These are phyloP conservation scores for Eudorina sp. DNA, from an alignment of 139 green algal genomes.

Conservation along the genomic window DNA sequence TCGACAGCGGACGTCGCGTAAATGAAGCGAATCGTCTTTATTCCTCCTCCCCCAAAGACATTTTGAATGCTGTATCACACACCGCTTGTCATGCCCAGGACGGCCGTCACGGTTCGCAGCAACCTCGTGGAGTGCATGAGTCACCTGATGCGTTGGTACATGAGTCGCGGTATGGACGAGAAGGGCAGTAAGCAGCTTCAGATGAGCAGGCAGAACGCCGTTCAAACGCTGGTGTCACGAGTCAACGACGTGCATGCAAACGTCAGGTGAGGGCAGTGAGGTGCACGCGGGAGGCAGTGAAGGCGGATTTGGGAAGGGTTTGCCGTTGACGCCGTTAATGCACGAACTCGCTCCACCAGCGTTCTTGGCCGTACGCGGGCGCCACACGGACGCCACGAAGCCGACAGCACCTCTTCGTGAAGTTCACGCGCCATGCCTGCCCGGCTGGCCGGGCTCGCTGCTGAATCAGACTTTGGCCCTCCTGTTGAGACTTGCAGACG, in stretches of 20 bases:
- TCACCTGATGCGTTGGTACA: neutral
- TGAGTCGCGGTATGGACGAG: neutral
- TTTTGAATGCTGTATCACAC: too few species aligned
- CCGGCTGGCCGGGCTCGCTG: too few species aligned
- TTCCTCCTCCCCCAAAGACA: too few species aligned
- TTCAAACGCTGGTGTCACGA: neutral
- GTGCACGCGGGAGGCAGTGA: too few species aligned
- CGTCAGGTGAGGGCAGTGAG: conserved; percentile 15
- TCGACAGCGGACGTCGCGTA: too few species aligned
- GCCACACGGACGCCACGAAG: too few species aligned
- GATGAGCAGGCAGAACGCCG: neutral
- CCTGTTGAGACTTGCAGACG: neutral
- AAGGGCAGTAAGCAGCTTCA: neutral
- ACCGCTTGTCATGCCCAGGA: conserved; percentile 12
- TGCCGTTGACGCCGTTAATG: neutral
- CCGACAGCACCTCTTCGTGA: too few species aligned
- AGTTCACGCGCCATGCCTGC: too few species aligned
- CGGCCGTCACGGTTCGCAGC: neutral
- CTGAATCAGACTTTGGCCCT: too few species aligned
- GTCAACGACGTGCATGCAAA: neutral
- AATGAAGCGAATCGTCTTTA: too few species aligned
- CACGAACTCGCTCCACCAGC: too few species aligned
- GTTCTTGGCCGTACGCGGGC: too few species aligned
- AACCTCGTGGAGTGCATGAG: conserved; percentile 14
- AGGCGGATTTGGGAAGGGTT: neutral